These are phyloP conservation scores for Podospora pseudocomata DNA, from an alignment of 495 filamentous ascomycete genomes.

Conservation along the genomic window DNA sequence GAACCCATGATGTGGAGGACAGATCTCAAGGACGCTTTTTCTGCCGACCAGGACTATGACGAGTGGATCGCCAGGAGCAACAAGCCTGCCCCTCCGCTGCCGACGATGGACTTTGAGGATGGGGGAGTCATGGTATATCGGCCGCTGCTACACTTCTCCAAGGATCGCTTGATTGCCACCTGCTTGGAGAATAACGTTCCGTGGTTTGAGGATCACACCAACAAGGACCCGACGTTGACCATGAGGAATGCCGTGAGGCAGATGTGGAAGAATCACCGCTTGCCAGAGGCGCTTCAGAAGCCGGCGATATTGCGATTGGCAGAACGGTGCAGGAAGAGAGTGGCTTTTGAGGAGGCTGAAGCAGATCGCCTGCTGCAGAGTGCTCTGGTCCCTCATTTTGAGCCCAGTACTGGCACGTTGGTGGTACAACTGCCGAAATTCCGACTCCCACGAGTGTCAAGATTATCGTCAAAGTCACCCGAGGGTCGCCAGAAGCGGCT, in stretches of 20 bases:
- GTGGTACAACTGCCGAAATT: slow-evolving; percentile 40
- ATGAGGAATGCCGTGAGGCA: slow-evolving; percentile 74
- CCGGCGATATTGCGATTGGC: slow-evolving; percentile 58
- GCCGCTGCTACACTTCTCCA: slow-evolving; percentile 71
- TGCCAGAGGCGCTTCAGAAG: slow-evolving; percentile 69
- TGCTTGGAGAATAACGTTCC: slow-evolving; percentile 60
- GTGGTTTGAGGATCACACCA: slow-evolving; percentile 87
- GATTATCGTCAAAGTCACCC: slow-evolving; percentile 15
- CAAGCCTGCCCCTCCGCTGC: slow-evolving; percentile 11
- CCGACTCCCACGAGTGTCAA: slow-evolving; percentile 12
- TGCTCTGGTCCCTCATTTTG: slow-evolving; percentile 38
- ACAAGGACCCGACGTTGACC: slow-evolving; percentile 72
- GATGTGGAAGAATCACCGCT: slow-evolving; percentile 51
- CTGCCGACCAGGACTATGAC: slow-evolving; percentile 29
- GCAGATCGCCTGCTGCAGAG: slow-evolving; percentile 31
- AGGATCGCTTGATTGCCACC: slow-evolving; percentile 67
- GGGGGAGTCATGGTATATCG: slow-evolving; percentile 70
- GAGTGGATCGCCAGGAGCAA: slow-evolving; percentile 21
- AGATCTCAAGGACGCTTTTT: slow-evolving; percentile 13
- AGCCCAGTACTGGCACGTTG: slow-evolving; percentile 38
- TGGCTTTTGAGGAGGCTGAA: slow-evolving; percentile 34
- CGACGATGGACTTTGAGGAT: slow-evolving; percentile 49
- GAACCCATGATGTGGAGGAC: slow-evolving; percentile 9
- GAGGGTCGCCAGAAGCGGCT: slow-evolving; percentile 28
- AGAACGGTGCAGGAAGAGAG: slow-evolving; percentile 33